phyloP scores from a whole-genome alignment of 192 early-diverging fungal species.

The Linnemannia exigua region DNA sequence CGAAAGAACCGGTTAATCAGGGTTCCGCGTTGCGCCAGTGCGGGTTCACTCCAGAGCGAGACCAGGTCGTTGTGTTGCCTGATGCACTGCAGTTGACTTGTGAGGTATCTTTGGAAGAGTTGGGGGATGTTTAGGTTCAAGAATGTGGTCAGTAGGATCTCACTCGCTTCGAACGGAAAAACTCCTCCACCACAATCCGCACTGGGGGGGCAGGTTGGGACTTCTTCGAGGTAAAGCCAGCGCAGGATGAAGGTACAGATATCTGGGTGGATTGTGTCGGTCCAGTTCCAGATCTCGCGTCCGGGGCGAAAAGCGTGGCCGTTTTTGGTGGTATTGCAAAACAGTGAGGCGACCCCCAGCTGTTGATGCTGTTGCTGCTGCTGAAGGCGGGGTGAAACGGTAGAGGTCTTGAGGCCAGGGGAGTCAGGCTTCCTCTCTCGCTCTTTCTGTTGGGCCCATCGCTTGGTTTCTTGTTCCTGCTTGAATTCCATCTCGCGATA shows the following conservation, averaged over 20 bases:
- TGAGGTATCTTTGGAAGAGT: neutral
- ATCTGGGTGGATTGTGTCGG: neutral
- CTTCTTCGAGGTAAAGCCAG: neutral
- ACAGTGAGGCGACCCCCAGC: too few species aligned
- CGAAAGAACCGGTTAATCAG: conserved; percentile 3
- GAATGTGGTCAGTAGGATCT: neutral
- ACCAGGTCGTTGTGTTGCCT: neutral
- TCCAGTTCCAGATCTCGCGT: neutral
- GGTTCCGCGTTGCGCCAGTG: neutral
- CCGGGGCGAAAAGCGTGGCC: neutral
- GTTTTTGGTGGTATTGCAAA: neutral
- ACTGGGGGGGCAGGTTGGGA: neutral
- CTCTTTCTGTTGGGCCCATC: neutral
- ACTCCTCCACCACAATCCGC: too few species aligned
- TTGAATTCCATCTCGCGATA: neutral
- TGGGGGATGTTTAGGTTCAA: neutral
- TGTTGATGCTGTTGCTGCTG: neutral
- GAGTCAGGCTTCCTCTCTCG: neutral
- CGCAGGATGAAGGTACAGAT: neutral
- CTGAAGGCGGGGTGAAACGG: neutral
- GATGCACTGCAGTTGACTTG: neutral
- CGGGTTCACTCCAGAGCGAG: neutral
- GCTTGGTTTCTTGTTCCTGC: neutral
- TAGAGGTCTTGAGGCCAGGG: neutral
- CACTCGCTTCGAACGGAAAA: neutral